Evolutionary conservation across 2,329 filamentous ascomycete species (phyloP), one percentile per base, ranked within the genome.

Genomic region (Chaetomium strumarium): DNA sequence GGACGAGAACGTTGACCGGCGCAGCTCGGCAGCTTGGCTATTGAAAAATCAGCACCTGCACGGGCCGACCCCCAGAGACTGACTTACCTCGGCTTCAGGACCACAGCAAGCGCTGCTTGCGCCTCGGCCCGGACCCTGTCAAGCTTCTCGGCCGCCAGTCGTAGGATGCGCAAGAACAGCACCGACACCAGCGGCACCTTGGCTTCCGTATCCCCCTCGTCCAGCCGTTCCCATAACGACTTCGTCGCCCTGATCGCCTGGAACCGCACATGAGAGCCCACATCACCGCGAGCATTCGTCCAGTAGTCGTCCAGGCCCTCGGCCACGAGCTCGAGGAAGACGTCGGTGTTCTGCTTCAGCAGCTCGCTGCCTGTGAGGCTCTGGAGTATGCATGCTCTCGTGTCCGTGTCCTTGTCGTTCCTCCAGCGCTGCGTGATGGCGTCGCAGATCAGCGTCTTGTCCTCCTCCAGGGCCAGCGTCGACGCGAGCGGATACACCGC

Each of bases 231-330:
- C 70, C 78, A 82, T 1, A 90, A 74, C 2, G 81, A 82, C 55
- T 80, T 80, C 1, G 92, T 80, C 14, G 88, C 91, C 66, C 85
- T 78, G 12, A 96, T 77, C 20, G 89, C 91, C 67, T 91, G 86
- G 5, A 92, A 73, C 3, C 93, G 80, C 4, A 95, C 86, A 48
- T 91, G 80, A 0, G 91, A 95, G 5, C 93, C 93, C 45, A 97
- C 79, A 64, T 99, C 93, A 14, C 93, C 93, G 52, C 90, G 78
- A 13, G 91, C 85, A 59, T 89, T 92, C 3, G 89, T 91, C 0
- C 89, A 95, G 64, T 97, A 97, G 66, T 99, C 91, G 59, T 92
- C 86, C 29, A 99, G 70, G 0, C 85, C 82, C 38, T 78, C 77
- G 0, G 68, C 64, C 9, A 86, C 67, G 1, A 82, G 57, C 0